These are phyloP conservation scores for Peronospora tabacina DNA, from an alignment of 352 stramenopile species.

Conservation along the genomic window DNA sequence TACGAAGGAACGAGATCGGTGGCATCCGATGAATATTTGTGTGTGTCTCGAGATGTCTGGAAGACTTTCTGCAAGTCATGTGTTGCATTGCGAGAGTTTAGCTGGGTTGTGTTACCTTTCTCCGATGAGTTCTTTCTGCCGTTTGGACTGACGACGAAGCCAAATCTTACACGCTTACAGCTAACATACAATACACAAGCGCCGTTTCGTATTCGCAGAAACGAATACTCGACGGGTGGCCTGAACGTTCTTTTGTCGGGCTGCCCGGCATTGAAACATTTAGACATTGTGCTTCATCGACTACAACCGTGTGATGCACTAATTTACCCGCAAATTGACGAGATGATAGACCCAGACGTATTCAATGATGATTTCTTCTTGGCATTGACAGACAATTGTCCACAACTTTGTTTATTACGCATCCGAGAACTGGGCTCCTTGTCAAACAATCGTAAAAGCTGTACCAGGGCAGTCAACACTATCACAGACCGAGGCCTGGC, in stretches of 20 bases:
- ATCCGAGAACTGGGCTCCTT: conserved; percentile 32
- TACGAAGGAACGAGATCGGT: conserved; percentile 30
- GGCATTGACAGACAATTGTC: conserved; percentile 22
- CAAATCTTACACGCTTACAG: conserved; percentile 34
- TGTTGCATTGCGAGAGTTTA: conserved; percentile 42
- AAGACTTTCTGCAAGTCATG: conserved; percentile 38
- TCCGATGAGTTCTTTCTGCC: conserved; percentile 57
- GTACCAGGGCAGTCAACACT: conserved; percentile 18
- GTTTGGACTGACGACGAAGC: conserved; percentile 36
- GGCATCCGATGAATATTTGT: conserved; percentile 32
- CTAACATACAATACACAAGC: conserved; percentile 45
- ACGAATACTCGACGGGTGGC: conserved; percentile 39
- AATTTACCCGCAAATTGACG: conserved; percentile 49
- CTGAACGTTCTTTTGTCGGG: conserved; percentile 31
- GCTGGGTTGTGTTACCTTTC: conserved; percentile 62
- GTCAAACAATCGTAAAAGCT: conserved; percentile 17
- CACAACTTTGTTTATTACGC: conserved; percentile 20
- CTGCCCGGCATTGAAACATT: conserved; percentile 25
- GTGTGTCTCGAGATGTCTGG: conserved; percentile 32
- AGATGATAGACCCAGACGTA: conserved; percentile 48
- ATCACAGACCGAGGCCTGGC: conserved; percentile 33
- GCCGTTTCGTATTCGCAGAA: conserved; percentile 41
- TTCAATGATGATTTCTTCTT: conserved; percentile 41
- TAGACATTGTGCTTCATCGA: conserved; percentile 45
- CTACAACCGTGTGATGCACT: conserved; percentile 37